phyloP scores from a whole-genome alignment of 257 asterid species.

The Cynanchum wilfordii region DNA sequence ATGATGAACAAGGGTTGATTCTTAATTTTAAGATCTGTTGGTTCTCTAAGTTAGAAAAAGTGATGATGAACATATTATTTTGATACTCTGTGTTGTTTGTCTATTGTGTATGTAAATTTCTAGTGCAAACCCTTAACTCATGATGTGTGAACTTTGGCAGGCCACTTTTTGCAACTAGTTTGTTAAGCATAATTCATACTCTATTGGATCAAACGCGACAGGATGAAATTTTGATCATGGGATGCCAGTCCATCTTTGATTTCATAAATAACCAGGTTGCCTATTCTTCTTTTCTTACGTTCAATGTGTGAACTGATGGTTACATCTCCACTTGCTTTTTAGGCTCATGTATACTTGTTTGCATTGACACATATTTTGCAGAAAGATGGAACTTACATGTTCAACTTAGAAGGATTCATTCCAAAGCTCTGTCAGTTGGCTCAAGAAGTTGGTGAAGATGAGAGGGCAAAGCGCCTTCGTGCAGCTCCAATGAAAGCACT shows the following conservation, averaged over 20 bases:
- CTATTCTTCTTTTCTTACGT: constrained; percentile 14
- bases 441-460: constrained; percentile 88
- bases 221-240: constrained; percentile 70
- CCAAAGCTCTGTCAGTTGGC: constrained; percentile 91
- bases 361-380: constrained; percentile 23
- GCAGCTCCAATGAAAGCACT: constrained; percentile 81
- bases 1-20: not conserved
- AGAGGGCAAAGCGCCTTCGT: constrained; percentile 45
- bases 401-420: constrained; percentile 74
- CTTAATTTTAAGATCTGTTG: not conserved
- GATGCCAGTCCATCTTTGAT: constrained; percentile 88
- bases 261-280: constrained; percentile 95
- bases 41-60: not conserved
- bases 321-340: not conserved
- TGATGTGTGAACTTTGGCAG: constrained; percentile 36
- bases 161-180: constrained; percentile 85
- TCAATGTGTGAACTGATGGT: not conserved
- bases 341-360: not conserved
- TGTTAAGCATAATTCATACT: constrained; percentile 61
- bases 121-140: constrained; percentile 7
- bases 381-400: constrained; percentile 88
- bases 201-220: constrained; percentile 82
- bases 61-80: not conserved
- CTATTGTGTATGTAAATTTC: not conserved
- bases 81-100: not conserved